These are phyloP conservation scores for Hibiscus syriacus DNA, from an alignment of 345 rosid species.

Conservation along the genomic window DNA sequence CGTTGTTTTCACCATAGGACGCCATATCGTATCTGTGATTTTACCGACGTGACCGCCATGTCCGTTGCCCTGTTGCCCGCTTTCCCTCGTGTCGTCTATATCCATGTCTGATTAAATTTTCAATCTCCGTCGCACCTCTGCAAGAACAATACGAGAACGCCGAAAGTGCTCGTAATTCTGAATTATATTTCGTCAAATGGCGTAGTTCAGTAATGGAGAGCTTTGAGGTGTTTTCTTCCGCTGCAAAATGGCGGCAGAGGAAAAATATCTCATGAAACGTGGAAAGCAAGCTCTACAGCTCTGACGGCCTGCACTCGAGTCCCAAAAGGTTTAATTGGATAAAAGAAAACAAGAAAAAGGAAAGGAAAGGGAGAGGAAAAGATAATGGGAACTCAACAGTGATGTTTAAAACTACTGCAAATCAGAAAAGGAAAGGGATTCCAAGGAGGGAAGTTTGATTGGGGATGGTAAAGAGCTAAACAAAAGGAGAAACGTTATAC, in stretches of 20 bases:
- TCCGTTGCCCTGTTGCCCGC: constrained; percentile 11
- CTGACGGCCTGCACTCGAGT: no score
- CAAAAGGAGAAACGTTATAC: no score
- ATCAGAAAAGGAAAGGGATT: neutral
- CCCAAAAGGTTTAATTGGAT: neutral
- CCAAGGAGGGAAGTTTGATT: neutral
- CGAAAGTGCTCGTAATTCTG: neutral
- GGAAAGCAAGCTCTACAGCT: neutral
- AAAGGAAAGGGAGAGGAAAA: neutral
- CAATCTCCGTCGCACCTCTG: no score
- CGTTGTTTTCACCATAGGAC: constrained; percentile 35
- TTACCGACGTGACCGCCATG: constrained; percentile 1
- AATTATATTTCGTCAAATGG: neutral
- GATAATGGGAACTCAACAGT: neutral
- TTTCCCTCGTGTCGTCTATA: constrained; percentile 5
- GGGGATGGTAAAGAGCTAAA: no score
- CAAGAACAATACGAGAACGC: neutral
- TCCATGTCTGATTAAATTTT: constrained; percentile 16
- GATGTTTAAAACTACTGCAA: no score
- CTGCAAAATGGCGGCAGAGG: neutral
- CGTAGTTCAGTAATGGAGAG: neutral
- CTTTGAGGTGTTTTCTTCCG: neutral
- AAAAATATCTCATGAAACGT: neutral
- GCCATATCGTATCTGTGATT: constrained; percentile 28
- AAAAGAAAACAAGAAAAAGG: neutral